Evolutionary conservation across 495 filamentous ascomycete genomes (phyloP).

Genomic region (Chaetomium tenue): DNA sequence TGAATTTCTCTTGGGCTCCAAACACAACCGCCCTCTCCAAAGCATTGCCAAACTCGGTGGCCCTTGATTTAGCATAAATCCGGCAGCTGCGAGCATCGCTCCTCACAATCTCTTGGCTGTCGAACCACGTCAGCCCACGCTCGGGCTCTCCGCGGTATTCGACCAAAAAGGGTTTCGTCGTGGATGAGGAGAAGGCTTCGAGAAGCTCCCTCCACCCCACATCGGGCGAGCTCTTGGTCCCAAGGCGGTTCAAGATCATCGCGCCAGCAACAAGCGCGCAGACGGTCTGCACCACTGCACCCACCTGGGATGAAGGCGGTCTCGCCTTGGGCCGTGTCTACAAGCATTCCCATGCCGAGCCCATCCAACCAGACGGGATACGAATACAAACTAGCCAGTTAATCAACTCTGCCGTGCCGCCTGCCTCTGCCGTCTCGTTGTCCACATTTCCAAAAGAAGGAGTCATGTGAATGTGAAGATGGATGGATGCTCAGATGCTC

Average conservation of each 20-base stretch:
- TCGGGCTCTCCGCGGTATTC: slow-evolving; percentile 24
- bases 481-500: not conserved
- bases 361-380: not conserved
- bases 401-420: not conserved
- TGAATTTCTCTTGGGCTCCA: not conserved
- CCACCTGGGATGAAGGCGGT: not conserved
- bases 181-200: slow-evolving; percentile 24
- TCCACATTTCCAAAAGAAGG: too few relatives aligned
- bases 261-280: slow-evolving; percentile 12
- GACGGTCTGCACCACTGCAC: not conserved
- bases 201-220: slow-evolving; percentile 27
- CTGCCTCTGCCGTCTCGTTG: not conserved
- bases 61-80: slow-evolving; percentile 40
- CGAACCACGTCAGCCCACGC: slow-evolving; percentile 23
- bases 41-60: slow-evolving; percentile 24
- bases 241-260: slow-evolving; percentile 4
- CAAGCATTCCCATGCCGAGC: slow-evolving; percentile 10
- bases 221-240: not conserved
- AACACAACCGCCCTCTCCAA: not conserved
- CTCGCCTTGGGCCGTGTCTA: not conserved
- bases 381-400: too few relatives aligned
- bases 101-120: slow-evolving; percentile 33
- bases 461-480: slow-evolving; percentile 20
- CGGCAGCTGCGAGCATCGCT: slow-evolving; percentile 22
- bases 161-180: not conserved